These are phyloP conservation scores for Porpolomopsis calyptriformis DNA, from an alignment of 768 basidiomycete genomes.

Conservation along the genomic window DNA sequence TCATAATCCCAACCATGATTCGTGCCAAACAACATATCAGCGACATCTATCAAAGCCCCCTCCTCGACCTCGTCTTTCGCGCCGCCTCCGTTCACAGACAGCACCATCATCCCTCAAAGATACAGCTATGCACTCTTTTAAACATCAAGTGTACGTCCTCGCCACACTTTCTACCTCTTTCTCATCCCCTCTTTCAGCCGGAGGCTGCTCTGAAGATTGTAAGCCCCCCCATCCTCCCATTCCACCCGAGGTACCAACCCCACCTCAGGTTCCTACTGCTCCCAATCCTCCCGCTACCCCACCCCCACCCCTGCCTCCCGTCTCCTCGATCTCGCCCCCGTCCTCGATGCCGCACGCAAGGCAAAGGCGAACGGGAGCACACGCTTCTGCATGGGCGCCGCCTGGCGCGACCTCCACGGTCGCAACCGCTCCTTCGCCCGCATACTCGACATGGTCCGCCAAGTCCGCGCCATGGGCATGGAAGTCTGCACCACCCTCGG, in stretches of 20 bases:
- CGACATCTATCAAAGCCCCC: conserved; percentile 70
- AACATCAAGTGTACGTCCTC: conserved; percentile 88
- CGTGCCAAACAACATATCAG: conserved; percentile 70
- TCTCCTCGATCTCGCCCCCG: conserved; percentile 82
- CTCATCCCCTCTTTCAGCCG: conserved; percentile 40
- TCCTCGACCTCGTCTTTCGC: conserved; percentile 82
- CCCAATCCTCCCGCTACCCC: conserved; percentile 89
- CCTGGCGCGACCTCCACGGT: conserved; percentile 91
- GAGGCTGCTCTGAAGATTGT: conserved; percentile 96
- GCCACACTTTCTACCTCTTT: conserved; percentile 15
- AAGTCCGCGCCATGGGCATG: conserved; percentile 93
- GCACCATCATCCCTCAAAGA: conserved; percentile 79
- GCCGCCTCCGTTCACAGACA: conserved; percentile 78
- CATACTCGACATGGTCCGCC: conserved; percentile 85
- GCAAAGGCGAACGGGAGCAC: conserved; percentile 97
- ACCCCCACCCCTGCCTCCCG: conserved; percentile 84
- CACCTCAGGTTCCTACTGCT: conserved; percentile 82
- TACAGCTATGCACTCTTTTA: conserved; percentile 95
- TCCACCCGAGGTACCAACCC: conserved; percentile 1
- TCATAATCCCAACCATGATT: too few species aligned
- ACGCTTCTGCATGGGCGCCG: conserved; percentile 98
- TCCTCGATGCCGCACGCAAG: conserved; percentile 82
- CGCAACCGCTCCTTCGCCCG: conserved; percentile 89
- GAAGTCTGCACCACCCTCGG: conserved; percentile 98
- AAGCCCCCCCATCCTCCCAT: conserved; percentile 19